Evolutionary conservation across 495 filamentous ascomycete genomes (phyloP), one percentile per base, ranked within the genome.

Genomic region (Cercophora newfieldiana): DNA sequence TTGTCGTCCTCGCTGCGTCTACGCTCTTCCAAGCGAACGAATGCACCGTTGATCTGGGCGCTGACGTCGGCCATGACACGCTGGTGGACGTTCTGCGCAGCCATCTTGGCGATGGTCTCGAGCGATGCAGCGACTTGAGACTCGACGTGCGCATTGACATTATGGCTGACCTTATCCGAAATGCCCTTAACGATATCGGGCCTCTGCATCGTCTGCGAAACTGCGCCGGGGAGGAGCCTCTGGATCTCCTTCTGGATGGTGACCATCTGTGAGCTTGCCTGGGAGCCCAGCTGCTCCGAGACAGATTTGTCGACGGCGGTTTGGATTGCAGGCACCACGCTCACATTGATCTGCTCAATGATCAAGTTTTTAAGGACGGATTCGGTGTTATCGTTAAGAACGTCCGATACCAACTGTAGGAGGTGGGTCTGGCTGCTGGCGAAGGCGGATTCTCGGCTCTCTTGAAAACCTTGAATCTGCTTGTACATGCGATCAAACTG

Each of bases 361-460:
- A 97, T 86, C 63, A 96, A 89, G 28, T 85, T 85, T 26, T 85
- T 79, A 31, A 97, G 82, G 25, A 89, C 90, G 69, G 89, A 85
- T 74, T 97, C 93, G 29, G 96, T 91, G 67, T 97, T 98, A 53
- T 95, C 89, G 21, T 92, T 90, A 21, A 99, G 82, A 14, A 95
- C 94, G 59, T 85, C 88, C 1, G 93, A 95, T 8, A 99, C 91
- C 50, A 97, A 82, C 22, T 92, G 90, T 59, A 99, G 84, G 31
- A 99, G 69, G 14, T 78, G 67, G 10, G 76, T 78, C 66, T 83
- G 80, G 62, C 77, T 81, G 63, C 69, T 74, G 28, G 65, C 66
- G 49, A 74, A 76, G 22, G 71, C 69, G 4, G 68, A 62, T 37
- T 76, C 74, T 44, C 74, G 72, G 31, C 51, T 68, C n/a, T 74